A percentile compares a stretch with the other conserved stretches of the same genome.
These are phyloP conservation scores for Guadua angustifolia DNA, from an alignment of 176 grass and related monocot species.

Conservation along the genomic window DNA sequence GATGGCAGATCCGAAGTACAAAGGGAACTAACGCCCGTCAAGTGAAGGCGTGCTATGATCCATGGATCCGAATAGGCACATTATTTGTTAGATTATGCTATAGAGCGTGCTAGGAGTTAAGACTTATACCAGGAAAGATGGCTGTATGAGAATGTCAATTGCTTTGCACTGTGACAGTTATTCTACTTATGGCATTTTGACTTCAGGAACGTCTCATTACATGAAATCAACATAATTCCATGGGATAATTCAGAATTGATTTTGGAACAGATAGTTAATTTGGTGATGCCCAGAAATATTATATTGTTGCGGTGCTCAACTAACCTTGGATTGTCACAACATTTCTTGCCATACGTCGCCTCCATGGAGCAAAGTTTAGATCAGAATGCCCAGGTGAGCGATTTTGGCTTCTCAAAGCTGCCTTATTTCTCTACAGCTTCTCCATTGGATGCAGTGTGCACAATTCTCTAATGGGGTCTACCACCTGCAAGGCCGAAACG, in stretches of 20 bases:
- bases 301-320: background rate
- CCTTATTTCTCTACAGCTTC: background rate
- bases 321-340: background rate
- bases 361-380: slow-evolving; percentile 11
- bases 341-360: background rate
- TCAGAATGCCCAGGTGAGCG: background rate
- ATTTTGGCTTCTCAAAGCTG: background rate
- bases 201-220: background rate
- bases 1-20: slow-evolving; percentile 78
- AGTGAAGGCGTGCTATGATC: background rate
- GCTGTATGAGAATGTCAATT: slow-evolving; percentile 3
- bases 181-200: background rate
- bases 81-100: background rate
- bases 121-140: background rate
- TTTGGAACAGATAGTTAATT: background rate
- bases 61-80: background rate
- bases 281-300: background rate
- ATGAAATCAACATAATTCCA: background rate
- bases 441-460: background rate
- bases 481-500: background rate
- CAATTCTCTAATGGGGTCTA: background rate
- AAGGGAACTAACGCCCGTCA: slow-evolving; percentile 56
- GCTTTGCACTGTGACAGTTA: slow-evolving; percentile 13
- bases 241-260: background rate
- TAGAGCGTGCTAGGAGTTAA: too few species aligned